Base-by-base conservation (phyloP, 1,284 basidiomycete species). In the Mycena citricolor region DNA sequence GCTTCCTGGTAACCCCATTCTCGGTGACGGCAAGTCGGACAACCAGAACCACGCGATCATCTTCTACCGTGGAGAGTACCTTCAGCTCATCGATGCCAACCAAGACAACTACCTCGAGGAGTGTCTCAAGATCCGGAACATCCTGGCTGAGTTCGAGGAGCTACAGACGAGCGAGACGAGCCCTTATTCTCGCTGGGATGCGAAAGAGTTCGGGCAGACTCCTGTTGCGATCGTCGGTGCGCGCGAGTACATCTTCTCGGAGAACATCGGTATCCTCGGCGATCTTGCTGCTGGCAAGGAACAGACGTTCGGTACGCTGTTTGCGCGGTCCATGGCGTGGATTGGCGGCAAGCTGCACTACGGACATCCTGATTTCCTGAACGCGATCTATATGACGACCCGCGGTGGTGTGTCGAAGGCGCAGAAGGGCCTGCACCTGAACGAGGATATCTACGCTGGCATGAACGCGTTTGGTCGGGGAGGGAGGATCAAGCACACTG, bases 51-150 rank as follows among this genome's bases (percentile, higher is more conserved):
- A 99, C 61, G 94, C 95, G 31, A 95, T 99, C 66, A 86, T 99
- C 68, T 99, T 98, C 76, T 95, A 99, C 71, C 92, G 95, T 53
- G 95, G 95, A 55, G 97, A 99, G 70, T 99, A 97, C 69, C 75
- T 99, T 10, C 95, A 99, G 72, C 89, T 98, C 54, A 97, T 99
- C 65, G 97, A 99, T 61, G 97, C 95, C 61, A 99, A 99, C 70
- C 95, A 99, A 75, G 95, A 99, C 74, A 97, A 99, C 71, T 99
- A 99, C 62, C 84, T 99, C 55, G 95, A 99, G 68, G 95, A 99
- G 66, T 99, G 95, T 71, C 79, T 99, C 61, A 99, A 99, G 79
- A 97, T 99, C 63, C 86, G 95, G 43, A 98, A 97, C 63, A 76
- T 99, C n/a, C 85, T 99, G 31, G 90, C 87, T 48, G 97, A 99